Conservation (phyloP, 495 filamentous ascomycete genomes). For the Podospora pseudocomata region DNA sequence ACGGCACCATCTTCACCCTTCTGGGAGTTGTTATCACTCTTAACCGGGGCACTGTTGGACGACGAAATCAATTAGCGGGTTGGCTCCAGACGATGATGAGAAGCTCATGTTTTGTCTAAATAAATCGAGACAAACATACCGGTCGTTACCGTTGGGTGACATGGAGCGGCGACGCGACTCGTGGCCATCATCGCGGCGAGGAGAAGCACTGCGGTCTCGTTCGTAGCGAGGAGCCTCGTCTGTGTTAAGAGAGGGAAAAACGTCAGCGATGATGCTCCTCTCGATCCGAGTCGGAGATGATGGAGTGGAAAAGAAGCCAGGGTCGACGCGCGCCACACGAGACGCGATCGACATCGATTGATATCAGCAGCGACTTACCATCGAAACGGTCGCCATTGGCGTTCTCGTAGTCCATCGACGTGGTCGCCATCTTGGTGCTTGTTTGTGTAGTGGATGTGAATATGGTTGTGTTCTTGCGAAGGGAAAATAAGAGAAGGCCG, state of each 20-base stretch:
- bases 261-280: not conserved
- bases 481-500: constrained; percentile 1
- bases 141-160: constrained; percentile 64
- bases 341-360: not conserved
- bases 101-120: not conserved
- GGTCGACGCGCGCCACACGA: not conserved
- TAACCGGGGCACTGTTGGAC: constrained; percentile 25
- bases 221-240: constrained; percentile 76
- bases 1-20: constrained; percentile 73
- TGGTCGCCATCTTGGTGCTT: constrained; percentile 46
- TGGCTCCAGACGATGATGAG: not conserved
- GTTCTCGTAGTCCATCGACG: constrained; percentile 78
- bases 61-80: constrained; percentile 9
- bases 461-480: not conserved
- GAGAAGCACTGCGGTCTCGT: constrained; percentile 85
- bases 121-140: constrained; percentile 55
- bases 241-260: constrained; percentile 26
- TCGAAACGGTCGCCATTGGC: constrained; percentile 78
- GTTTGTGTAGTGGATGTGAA: not conserved
- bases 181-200: constrained; percentile 68
- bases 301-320: constrained; percentile 3
- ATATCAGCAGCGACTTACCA: constrained; percentile 53
- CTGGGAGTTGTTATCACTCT: constrained; percentile 38
- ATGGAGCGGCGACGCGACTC: constrained; percentile 72
- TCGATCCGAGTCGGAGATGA: not conserved